phyloP scores from a whole-genome alignment of 371 early-diverging fungal species.

The Mucor racemosus region DNA sequence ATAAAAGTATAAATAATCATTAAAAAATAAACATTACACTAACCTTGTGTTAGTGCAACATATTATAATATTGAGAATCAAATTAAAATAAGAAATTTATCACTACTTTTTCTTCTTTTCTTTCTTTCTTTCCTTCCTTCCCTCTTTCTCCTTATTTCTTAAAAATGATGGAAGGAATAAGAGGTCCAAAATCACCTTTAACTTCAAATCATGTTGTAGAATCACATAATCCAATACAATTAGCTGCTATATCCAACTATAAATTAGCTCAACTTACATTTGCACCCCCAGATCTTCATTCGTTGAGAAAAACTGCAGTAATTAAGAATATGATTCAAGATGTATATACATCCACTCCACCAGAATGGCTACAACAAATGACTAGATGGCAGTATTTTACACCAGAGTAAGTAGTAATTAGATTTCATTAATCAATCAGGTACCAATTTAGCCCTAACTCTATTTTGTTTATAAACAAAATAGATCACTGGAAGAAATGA shows the following conservation, averaged over 20 bases:
- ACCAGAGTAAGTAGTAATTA: constrained; percentile 43
- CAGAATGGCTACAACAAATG: constrained; percentile 60
- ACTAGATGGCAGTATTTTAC: constrained; percentile 59
- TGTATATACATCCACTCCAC: constrained; percentile 47
- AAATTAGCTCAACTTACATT: constrained; percentile 62
- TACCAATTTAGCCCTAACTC: neutral
- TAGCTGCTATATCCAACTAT: constrained; percentile 58
- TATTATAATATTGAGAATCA: constrained; percentile 10
- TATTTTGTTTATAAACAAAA: neutral
- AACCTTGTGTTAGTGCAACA: constrained; percentile 8
- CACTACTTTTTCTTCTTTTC: neutral
- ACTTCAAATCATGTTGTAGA: constrained; percentile 10
- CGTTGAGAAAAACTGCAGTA: constrained; percentile 53
- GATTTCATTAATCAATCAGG: neutral
- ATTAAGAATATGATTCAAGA: constrained; percentile 53
- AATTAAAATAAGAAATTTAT: constrained; percentile 8
- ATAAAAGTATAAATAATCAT: constrained; percentile 1
- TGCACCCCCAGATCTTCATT: constrained; percentile 53
- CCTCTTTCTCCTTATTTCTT: constrained; percentile 1
- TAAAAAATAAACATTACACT: constrained; percentile 1
- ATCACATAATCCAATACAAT: constrained; percentile 50
- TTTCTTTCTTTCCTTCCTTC: constrained; percentile 1
- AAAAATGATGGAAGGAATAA: constrained; percentile 1
- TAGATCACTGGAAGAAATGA: constrained; percentile 53
- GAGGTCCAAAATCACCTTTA: constrained; percentile 10